A percentile compares a stretch with the other conserved stretches of the same genome.
Conservation (phyloP, 148 eudicot genomes). For the Selenicereus undatus region DNA sequence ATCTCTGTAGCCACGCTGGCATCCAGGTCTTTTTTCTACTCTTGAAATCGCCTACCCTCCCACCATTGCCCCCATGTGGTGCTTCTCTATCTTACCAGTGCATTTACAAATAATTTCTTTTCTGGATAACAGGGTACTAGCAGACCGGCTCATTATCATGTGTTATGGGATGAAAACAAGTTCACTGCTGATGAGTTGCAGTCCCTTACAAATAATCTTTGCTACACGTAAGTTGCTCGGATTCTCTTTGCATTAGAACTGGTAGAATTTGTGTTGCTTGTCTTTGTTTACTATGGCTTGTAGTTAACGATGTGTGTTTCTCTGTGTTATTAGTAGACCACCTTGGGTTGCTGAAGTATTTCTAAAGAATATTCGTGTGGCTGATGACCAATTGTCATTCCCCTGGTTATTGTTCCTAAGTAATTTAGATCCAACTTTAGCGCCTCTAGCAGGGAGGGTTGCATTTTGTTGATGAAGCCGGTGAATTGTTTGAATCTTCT, state of each 20-base stretch:
- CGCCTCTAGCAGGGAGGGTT: too few relatives aligned
- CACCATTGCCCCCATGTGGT: too few relatives aligned
- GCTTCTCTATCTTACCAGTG: not conserved
- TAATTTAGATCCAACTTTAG: too few relatives aligned
- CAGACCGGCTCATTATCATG: constrained; percentile 81
- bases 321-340: not conserved
- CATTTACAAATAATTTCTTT: not conserved
- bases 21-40: constrained; percentile 48
- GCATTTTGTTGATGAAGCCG: too few relatives aligned
- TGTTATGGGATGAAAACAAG: constrained; percentile 75
- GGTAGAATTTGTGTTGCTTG: not conserved
- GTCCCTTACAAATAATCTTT: constrained; percentile 63
- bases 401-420: too few relatives aligned
- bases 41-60: not conserved
- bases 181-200: constrained; percentile 68
- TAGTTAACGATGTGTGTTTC: not conserved
- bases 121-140: constrained; percentile 56
- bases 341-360: not conserved
- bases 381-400: too few relatives aligned
- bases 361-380: not conserved
- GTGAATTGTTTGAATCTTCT: too few relatives aligned
- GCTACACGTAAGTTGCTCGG: constrained; percentile 52
- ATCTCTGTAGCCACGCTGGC: constrained; percentile 96
- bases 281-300: not conserved
- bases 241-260: not conserved